Base-by-base conservation (phyloP, 805 yeast genomes). In the Metschnikowia vanudenii region DNA sequence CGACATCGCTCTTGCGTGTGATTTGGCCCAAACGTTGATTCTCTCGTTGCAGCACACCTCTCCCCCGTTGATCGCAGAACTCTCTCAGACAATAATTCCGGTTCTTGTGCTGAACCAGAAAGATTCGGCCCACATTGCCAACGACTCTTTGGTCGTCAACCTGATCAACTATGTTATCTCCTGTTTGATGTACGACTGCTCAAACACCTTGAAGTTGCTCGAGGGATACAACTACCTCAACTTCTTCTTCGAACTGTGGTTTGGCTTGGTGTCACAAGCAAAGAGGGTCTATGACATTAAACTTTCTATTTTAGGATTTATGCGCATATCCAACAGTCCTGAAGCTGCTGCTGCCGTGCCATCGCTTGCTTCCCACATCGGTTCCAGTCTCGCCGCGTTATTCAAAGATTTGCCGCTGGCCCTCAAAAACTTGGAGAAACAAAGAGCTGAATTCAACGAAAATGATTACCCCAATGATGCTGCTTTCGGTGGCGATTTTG, bases 251-350 rank as follows among this genome's bases (percentile, higher is more conserved):
- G 72, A 72, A 20, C 62, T 73, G 43, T 89, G 97, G 97, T 79
- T 85, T 58, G 70, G 75, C 17, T 56, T 74, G 9, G 67, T 81
- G 33, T 77, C 82, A 4, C 67, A 70, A 22, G 74, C 85, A 55
- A 75, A 75, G 18, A 72, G 96, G 49, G 96, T 88, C 2, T 87
- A 78, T 58, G 98, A 92, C 65, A 73, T 88, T 62, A 91, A 90
- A 64, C 65, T 92, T 36, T 80, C 88, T 1, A 69, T 80, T 2
- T 65, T 92, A 53, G 95, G 94, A 0, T 60, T 85, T 18, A 64
- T 91, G 48, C 88, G 58, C 22, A 63, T 59, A 53, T 58, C 62
- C 47, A 72, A 56, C 45, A 60, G 60, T 47, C 60, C 62, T 32
- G 55, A 49, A 34, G 45, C 39, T 18, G 29, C 49, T n/a, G 36